Evolutionary conservation across 2,329 filamentous ascomycete species (phyloP).

Genomic region (Geoglossum cookeanum): DNA sequence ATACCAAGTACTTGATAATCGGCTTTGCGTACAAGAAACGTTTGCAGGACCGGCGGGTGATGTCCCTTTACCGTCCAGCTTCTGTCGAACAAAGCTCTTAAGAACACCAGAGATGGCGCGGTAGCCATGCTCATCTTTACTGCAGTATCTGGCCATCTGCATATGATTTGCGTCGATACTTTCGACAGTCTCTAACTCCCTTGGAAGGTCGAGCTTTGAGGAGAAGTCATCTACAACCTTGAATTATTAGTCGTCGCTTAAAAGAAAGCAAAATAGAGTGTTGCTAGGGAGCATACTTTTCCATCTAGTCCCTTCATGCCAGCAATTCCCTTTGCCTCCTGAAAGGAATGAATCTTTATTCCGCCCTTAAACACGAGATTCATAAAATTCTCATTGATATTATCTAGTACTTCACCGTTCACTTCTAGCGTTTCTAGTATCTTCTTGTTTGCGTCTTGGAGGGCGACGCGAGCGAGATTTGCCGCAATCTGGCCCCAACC

Average conservation of each 20-base stretch:
- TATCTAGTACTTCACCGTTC: conserved; percentile 21
- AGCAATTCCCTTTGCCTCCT: conserved; percentile 18
- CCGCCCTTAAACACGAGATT: conserved; percentile 10
- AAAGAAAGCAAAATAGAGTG: conserved; percentile 2
- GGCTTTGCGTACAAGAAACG: background rate
- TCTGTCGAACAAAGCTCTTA: background rate
- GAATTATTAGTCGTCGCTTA: conserved; percentile 8
- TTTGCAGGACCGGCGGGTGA: background rate
- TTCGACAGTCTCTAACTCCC: conserved; percentile 19
- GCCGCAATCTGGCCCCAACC: conserved; percentile 14
- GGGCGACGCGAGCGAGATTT: conserved; percentile 17
- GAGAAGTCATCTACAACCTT: conserved; percentile 24
- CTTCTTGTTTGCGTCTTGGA: conserved; percentile 19
- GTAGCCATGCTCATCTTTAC: conserved; percentile 10
- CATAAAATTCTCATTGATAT: conserved; percentile 20
- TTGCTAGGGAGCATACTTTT: conserved; percentile 15
- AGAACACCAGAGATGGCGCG: conserved; percentile 7
- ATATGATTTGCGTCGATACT: conserved; percentile 20
- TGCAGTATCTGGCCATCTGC: conserved; percentile 14
- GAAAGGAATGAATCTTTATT: conserved; percentile 24
- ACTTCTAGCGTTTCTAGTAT: conserved; percentile 17
- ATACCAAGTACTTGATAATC: background rate
- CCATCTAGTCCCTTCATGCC: conserved; percentile 18
- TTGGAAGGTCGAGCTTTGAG: conserved; percentile 21
- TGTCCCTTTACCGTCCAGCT: background rate